Evolutionary conservation across 192 early-diverging fungal genomes (phyloP), one percentile per base, ranked within the genome.

Genomic region (Chytriomyces sp.): DNA sequence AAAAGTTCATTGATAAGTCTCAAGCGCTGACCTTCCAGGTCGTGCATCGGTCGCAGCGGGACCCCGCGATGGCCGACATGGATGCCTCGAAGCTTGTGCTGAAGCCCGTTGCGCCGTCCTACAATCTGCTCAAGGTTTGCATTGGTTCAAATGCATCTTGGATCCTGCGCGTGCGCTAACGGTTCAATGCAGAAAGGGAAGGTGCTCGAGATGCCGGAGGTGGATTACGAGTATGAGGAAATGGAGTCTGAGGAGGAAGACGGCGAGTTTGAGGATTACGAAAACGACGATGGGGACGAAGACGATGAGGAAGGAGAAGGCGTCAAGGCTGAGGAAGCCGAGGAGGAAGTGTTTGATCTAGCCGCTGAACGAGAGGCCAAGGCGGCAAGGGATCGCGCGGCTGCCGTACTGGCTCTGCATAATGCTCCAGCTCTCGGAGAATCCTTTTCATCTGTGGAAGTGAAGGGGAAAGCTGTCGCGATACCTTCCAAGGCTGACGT

Each of bases 1-100:
- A 92, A 62, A 76, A 78, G 49, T 99, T 99, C 78, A 94, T 98
- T 72, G 94, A 98, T 88, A 88, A 89, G 62, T 89, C 90, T 72
- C 86, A 82, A 32, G 88, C 96, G 52, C 88, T 89, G 59, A 90
- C 93, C 71, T 99, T 88, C 85, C 90, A 93, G 79, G 82, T 99
- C 33, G 92, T 98, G 28, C 94, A 97, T 81, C 89, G 97, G 74
- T 98, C 97, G 22, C 95, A 97, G 80, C 85, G 93, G 63, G 97
- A 99, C 80, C 94, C 95, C 39, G 83, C 89, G 56, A 88, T 94
- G 49, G 90, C 91, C 31, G 94, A 98, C 73, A 85, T 90, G 28
- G 87, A 88, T 22, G 85, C 91, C 7, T 88, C 91, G 3, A 82
- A 87, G 52, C 85, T 88, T 64, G 95, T 99, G 6, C 84, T 99